Conservation (phyloP, 2,329 filamentous ascomycete genomes). For the Cordyceps javanica region DNA sequence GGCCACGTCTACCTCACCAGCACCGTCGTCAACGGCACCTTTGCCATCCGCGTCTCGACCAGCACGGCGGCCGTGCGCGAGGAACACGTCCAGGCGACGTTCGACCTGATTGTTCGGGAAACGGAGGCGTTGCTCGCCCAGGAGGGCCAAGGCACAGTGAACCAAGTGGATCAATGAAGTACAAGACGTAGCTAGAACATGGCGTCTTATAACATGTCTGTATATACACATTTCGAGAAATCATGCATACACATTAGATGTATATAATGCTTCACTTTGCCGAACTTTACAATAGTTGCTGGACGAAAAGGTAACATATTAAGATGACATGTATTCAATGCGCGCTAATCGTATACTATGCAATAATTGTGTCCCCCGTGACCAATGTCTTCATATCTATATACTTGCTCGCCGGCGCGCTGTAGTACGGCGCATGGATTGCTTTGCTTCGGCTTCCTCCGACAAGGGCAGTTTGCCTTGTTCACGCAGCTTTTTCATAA, state of each 20-base stretch:
- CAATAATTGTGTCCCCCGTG: not conserved
- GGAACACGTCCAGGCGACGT: conserved; percentile 67
- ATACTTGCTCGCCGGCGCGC: conserved; percentile 75
- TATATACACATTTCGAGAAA: not conserved
- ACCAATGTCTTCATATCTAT: conserved; percentile 30
- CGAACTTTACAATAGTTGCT: not conserved
- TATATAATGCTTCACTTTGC: not conserved
- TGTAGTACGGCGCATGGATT: conserved; percentile 69
- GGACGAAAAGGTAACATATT: not conserved
- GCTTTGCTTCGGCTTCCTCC: conserved; percentile 71
- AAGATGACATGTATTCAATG: not conserved
- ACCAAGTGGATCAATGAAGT: too few relatives aligned
- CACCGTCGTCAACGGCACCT: conserved; percentile 64
- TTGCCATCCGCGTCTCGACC: conserved; percentile 77
- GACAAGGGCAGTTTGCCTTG: conserved; percentile 67
- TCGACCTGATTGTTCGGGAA: conserved; percentile 62
- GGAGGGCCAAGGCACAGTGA: conserved; percentile 1
- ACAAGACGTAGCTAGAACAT: too few relatives aligned
- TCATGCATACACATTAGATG: not conserved
- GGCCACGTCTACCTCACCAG: conserved; percentile 81
- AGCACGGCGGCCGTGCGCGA: conserved; percentile 61
- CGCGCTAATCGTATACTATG: not conserved
- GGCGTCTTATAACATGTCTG: too few relatives aligned
- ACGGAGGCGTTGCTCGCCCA: conserved; percentile 44
- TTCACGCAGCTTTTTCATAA: conserved; percentile 67